phyloP scores from a whole-genome alignment of 2,329 filamentous ascomycete species.

The Penicillium decumbens region DNA sequence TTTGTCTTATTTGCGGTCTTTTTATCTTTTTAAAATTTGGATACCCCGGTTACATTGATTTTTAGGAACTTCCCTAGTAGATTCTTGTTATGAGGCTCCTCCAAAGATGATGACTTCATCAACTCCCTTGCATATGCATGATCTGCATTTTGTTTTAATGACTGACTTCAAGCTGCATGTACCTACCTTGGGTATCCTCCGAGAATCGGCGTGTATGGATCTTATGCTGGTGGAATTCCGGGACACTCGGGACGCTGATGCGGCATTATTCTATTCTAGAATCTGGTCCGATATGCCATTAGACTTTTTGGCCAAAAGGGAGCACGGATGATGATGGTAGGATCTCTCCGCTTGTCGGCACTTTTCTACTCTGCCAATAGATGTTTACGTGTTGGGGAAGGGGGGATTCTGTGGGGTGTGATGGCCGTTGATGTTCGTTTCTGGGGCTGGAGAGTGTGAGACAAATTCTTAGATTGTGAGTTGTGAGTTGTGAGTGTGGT shows the following conservation, averaged over 20 bases:
- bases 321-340: neutral
- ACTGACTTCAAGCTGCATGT: neutral
- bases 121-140: neutral
- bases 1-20: neutral
- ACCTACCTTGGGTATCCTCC: neutral
- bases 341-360: conserved; percentile 2
- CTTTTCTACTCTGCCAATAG: neutral
- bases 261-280: neutral
- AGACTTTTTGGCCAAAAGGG: neutral
- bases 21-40: neutral
- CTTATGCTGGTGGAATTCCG: neutral
- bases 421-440: conserved; percentile 6
- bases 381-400: neutral
- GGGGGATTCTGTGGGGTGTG: conserved; percentile 5
- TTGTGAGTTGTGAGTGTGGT: neutral
- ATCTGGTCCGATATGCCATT: neutral
- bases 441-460: conserved; percentile 1
- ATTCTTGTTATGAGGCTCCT: neutral
- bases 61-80: neutral
- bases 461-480: neutral
- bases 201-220: neutral
- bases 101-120: neutral
- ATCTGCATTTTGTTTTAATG: neutral
- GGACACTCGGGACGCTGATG: neutral
- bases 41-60: neutral